Percentiles rank a stretch among this genome's conserved stretches.
phyloP scores from a whole-genome alignment of 768 basidiomycete genomes.

The Obba rivulosa region DNA sequence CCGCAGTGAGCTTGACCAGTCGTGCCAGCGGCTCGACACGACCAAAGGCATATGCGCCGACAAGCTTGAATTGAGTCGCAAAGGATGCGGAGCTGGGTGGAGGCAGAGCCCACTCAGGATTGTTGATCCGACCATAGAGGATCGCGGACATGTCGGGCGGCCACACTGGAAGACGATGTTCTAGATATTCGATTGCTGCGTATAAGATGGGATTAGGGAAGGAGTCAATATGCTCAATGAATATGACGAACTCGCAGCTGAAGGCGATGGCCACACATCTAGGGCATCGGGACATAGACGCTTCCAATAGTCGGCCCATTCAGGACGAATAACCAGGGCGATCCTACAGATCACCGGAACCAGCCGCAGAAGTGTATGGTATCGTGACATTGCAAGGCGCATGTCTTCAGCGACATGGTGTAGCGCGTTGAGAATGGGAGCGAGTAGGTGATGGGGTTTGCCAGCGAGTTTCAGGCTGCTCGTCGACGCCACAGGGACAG shows the following conservation, averaged over 20 bases:
- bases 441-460: constrained; percentile 41
- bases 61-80: constrained; percentile 41
- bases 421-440: constrained; percentile 63
- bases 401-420: constrained; percentile 76
- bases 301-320: constrained; percentile 94
- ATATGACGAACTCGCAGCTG: constrained; percentile 33
- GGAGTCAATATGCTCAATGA: not conserved
- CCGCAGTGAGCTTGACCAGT: constrained; percentile 46
- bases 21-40: constrained; percentile 51
- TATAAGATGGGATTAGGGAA: not conserved
- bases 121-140: constrained; percentile 49
- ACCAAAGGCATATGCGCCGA: constrained; percentile 58
- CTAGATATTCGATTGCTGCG: constrained; percentile 36
- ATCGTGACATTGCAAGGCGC: constrained; percentile 51
- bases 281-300: constrained; percentile 64
- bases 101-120: constrained; percentile 64
- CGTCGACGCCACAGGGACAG: not conserved
- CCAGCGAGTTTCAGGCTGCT: not conserved
- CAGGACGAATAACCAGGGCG: constrained; percentile 61
- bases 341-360: constrained; percentile 60
- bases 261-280: constrained; percentile 53
- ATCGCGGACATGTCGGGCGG: constrained; percentile 74
- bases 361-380: constrained; percentile 50
- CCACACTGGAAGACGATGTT: constrained; percentile 70
- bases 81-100: constrained; percentile 26